These are phyloP conservation scores for Penicillium sp. DNA, from an alignment of 2,329 filamentous ascomycete genomes.

Conservation along the genomic window DNA sequence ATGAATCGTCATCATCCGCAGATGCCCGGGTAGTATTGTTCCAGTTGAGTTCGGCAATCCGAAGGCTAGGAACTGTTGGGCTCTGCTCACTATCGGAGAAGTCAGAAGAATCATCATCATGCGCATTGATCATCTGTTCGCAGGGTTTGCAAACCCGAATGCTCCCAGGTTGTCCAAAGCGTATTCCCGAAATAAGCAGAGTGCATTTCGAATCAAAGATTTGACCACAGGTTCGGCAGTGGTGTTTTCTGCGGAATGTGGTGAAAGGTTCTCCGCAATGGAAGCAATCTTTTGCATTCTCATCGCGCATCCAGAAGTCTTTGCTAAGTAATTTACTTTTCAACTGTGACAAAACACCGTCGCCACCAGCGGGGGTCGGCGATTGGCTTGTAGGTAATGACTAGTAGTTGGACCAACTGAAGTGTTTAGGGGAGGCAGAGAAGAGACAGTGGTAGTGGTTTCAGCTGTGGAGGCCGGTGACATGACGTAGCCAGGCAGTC, in stretches of 20 bases:
- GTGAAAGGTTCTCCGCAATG: constrained; percentile 86
- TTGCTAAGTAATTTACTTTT: constrained; percentile 85
- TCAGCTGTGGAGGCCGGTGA: constrained; percentile 44
- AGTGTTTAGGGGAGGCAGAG: constrained; percentile 33
- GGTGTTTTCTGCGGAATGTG: constrained; percentile 92
- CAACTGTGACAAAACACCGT: constrained; percentile 59
- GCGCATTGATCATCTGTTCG: constrained; percentile 83
- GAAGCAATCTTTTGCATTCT: constrained; percentile 97
- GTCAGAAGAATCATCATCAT: constrained; percentile 87
- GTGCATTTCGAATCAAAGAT: constrained; percentile 98
- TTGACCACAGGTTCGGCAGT: constrained; percentile 92
- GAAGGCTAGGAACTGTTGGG: constrained; percentile 63
- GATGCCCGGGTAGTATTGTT: constrained; percentile 44
- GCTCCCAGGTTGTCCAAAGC: constrained; percentile 81
- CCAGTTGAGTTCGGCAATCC: constrained; percentile 58
- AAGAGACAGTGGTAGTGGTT: constrained; percentile 47
- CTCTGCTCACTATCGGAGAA: constrained; percentile 71
- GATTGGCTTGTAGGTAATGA: constrained; percentile 22
- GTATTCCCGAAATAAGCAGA: constrained; percentile 79
- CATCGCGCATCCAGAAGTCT: constrained; percentile 99
- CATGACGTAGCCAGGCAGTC: constrained; percentile 46
- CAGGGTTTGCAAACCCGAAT: constrained; percentile 92
- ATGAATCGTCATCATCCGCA: constrained; percentile 49
- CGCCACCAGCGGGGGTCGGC: constrained; percentile 18
- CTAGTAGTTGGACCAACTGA: constrained; percentile 22